Evolutionary conservation across 352 stramenopile species (phyloP).

Genomic region (Pythium diclinum): DNA sequence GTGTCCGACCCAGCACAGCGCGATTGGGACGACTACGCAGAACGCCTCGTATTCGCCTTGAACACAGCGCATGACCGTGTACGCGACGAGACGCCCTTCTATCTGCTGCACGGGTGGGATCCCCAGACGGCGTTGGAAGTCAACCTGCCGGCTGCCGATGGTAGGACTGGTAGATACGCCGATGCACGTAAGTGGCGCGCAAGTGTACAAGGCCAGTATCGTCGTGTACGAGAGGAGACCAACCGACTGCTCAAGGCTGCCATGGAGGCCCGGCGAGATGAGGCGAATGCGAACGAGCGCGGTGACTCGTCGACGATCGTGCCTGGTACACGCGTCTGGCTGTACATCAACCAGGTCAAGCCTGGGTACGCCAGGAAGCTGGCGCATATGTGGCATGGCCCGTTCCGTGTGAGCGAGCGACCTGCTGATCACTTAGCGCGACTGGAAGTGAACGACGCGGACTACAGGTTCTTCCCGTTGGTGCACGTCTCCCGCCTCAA

Average conservation of each 20-base stretch:
- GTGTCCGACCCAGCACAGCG: conserved; percentile 20
- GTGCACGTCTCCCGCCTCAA: conserved; percentile 23
- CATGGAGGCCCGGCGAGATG: conserved; percentile 1
- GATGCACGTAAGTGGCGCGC: neutral
- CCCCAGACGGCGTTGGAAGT: conserved; percentile 13
- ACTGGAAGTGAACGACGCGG: conserved; percentile 15
- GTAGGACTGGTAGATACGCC: neutral
- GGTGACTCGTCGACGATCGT: conserved; percentile 4
- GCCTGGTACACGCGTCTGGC: conserved; percentile 20
- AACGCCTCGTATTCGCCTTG: conserved; percentile 17
- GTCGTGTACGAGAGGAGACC: conserved; percentile 1
- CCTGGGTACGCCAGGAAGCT: conserved; percentile 21
- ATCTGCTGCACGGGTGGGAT: conserved; percentile 26
- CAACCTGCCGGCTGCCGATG: neutral
- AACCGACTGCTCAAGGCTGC: conserved; percentile 2
- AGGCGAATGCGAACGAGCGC: neutral
- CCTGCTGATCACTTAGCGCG: neutral
- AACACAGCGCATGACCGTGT: conserved; percentile 17
- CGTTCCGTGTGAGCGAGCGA: conserved; percentile 21
- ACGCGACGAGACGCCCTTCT: conserved; percentile 19
- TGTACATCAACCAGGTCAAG: conserved; percentile 25
- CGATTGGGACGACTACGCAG: conserved; percentile 33
- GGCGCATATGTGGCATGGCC: conserved; percentile 27
- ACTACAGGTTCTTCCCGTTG: conserved; percentile 13
- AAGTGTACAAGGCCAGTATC: conserved; percentile 10